These are phyloP conservation scores for Anethum foeniculum DNA, from an alignment of 140 eudicot species.

Conservation along the genomic window DNA sequence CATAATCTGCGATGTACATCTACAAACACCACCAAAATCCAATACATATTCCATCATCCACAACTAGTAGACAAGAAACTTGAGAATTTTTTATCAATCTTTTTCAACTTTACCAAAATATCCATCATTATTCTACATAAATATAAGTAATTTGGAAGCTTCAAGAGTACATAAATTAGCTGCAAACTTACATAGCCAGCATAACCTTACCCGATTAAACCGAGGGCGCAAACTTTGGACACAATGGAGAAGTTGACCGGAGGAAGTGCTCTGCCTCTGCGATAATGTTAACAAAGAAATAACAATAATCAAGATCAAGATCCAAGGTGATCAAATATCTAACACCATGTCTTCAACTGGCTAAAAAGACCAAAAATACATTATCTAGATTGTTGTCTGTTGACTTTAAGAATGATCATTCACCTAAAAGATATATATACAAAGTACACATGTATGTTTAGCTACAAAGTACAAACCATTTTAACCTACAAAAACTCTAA, in stretches of 20 bases:
- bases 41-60: neutral
- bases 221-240: constrained; percentile 51
- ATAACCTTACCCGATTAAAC: constrained; percentile 51
- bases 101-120: neutral
- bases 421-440: neutral
- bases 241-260: constrained; percentile 52
- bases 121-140: neutral
- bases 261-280: constrained; percentile 55
- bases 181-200: neutral
- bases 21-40: constrained; percentile 9
- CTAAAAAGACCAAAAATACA: neutral
- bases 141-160: neutral
- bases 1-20: constrained; percentile 68
- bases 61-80: neutral
- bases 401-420: neutral
- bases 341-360: neutral
- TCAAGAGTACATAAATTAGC: neutral
- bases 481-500: neutral
- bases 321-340: neutral
- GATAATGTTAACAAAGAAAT: neutral
- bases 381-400: neutral
- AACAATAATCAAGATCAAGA: neutral
- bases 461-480: neutral
- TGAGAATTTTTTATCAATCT: neutral
- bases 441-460: neutral